Evolutionary conservation across 345 rosid genomes (phyloP), one percentile per base, ranked within the genome.

Genomic region (Microthlaspi erraticum): DNA sequence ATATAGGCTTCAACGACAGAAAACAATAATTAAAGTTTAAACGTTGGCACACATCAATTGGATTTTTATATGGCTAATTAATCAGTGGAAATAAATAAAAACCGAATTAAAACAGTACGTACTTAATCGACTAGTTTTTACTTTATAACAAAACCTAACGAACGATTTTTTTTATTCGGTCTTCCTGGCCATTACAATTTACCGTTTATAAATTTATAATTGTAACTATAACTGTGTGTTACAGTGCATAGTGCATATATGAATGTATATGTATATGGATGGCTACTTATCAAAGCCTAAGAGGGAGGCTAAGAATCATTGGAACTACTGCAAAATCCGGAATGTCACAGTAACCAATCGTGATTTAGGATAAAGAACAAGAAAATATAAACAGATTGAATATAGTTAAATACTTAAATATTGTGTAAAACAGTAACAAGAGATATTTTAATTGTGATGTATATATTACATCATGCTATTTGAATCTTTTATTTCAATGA

Each of bases 241-340:
- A 72, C 64, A 44, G 61, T 74, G 17, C 12, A 13, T 2, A 66
- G 18, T 26, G 8, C 3, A 66, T 72, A 55, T 54, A 33, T 48
- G 23, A 38, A 32, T 26, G 57, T 32, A 50, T 50, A 36, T 26
- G 42, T 23, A 43, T 36, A 59, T 13, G 42, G 12, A 68, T 68
- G 64, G 58, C 59, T 75, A 61, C 48, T 66, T 23, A 68, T 51
- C 51, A 67, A 61, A 42, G 74, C 70, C 65, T 44, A 68, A 54
- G 51, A 36, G 36, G 62, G 64, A 45, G 56, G 50, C 69, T 52
- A 75, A 55, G 64, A 62, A 68, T 45, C 79, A 75, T 62, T 75
- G 65, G 79, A 75, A 68, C 66, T 63, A 62, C 71, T 62, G 70
- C 60, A 75, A 69, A 74, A 76, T 69, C 60, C 64, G 66, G 66